Evolutionary conservation across 2,329 filamentous ascomycete species (phyloP).

Genomic region (Dothideomycetes sp.): DNA sequence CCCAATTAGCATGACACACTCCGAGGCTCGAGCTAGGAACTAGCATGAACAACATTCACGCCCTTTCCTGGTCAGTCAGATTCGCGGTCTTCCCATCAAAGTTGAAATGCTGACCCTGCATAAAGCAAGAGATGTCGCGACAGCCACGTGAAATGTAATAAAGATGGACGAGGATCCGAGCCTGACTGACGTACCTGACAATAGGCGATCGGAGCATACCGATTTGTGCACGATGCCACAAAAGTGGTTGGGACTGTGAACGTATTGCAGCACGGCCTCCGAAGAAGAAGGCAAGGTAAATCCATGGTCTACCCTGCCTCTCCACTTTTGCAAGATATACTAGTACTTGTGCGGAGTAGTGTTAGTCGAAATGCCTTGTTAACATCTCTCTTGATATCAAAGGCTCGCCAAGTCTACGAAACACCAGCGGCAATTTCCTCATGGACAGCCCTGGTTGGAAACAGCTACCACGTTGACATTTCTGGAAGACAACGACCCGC

Average conservation of each 20-base stretch:
- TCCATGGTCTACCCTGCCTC: not conserved
- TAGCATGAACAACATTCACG: too few relatives aligned
- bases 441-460: constrained; percentile 1
- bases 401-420: constrained; percentile 1
- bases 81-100: too few relatives aligned
- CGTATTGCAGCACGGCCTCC: constrained; percentile 1
- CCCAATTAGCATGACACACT: too few relatives aligned
- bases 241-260: constrained; percentile 2
- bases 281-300: constrained; percentile 6
- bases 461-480: not conserved
- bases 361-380: not conserved
- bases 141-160: too few relatives aligned
- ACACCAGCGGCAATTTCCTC: constrained; percentile 2
- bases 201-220: constrained; percentile 4
- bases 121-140: too few relatives aligned
- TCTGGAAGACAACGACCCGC: constrained; percentile 1
- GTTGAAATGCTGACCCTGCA: too few relatives aligned
- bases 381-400: not conserved
- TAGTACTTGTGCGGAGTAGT: too few relatives aligned
- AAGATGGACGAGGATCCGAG: too few relatives aligned
- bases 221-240: constrained; percentile 1
- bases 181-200: too few relatives aligned
- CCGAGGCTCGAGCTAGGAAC: too few relatives aligned
- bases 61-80: too few relatives aligned
- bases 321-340: too few relatives aligned